Evolutionary conservation across 1,139 yeast genomes (phyloP).

Genomic region (Geotrichum carabidarum): DNA sequence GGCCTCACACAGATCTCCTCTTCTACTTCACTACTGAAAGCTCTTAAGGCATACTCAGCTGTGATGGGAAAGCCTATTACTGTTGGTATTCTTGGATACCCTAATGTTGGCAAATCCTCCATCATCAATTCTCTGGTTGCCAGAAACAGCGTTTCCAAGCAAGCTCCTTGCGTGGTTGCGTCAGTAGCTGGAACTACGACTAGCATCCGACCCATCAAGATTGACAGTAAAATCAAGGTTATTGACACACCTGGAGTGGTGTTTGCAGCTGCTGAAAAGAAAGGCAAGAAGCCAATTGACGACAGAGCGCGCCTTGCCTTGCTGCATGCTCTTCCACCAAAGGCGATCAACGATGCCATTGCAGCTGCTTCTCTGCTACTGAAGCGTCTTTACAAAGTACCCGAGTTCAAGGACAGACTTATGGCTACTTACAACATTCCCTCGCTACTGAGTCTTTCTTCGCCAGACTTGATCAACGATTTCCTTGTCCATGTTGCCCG

Average conservation of each 20-base stretch:
- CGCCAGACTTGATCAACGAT: slow-evolving; percentile 49
- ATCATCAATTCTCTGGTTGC: slow-evolving; percentile 57
- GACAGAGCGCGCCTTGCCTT: slow-evolving; percentile 85
- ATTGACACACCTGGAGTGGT: slow-evolving; percentile 97
- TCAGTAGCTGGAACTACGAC: slow-evolving; percentile 97
- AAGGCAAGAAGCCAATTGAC: slow-evolving; percentile 48
- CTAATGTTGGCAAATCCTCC: slow-evolving; percentile 95
- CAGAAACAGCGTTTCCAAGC: slow-evolving; percentile 49
- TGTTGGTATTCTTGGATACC: slow-evolving; percentile 95
- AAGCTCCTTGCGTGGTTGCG: slow-evolving; percentile 88
- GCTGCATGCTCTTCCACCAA: slow-evolving; percentile 85
- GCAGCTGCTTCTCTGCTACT: slow-evolving; percentile 74
- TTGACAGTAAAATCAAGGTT: slow-evolving; percentile 80
- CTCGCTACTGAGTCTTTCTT: slow-evolving; percentile 54
- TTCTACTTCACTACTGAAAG: slow-evolving; percentile 66
- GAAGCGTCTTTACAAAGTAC: slow-evolving; percentile 55
- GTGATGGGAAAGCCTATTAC: slow-evolving; percentile 82
- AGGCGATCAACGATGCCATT: slow-evolving; percentile 74
- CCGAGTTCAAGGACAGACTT: slow-evolving; percentile 70
- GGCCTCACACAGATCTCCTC: slow-evolving; percentile 62
- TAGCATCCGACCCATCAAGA: slow-evolving; percentile 80
- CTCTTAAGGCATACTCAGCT: slow-evolving; percentile 79
- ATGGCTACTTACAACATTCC: slow-evolving; percentile 72
- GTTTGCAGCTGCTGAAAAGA: slow-evolving; percentile 64
- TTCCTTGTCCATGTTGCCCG: slow-evolving; percentile 91